A percentile compares a stretch with the other conserved stretches of the same genome.
Conservation (phyloP, 106 monocot species). For the Dendrobium officinale region DNA sequence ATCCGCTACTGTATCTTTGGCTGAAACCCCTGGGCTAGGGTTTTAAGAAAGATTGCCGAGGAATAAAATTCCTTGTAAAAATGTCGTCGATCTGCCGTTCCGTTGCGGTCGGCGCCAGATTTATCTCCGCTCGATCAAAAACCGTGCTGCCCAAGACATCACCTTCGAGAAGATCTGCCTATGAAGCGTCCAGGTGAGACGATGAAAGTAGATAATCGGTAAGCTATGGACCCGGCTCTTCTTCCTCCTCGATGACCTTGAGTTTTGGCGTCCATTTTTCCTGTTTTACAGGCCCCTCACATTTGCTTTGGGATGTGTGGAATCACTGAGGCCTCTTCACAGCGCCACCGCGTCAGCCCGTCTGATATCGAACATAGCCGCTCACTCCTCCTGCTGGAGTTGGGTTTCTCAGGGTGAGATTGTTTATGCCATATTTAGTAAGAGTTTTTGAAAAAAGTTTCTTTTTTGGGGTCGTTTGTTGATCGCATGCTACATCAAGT, state of each 20-base stretch:
- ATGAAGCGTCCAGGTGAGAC: constrained; percentile 14
- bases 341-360: constrained; percentile 40
- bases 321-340: constrained; percentile 50
- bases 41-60: no score
- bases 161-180: constrained; percentile 10
- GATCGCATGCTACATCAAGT: no score
- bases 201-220: neutral
- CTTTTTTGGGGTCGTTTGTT: no score
- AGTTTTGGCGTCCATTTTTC: no score
- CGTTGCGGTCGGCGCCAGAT: constrained; percentile 18
- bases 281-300: constrained; percentile 20
- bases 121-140: constrained; percentile 14
- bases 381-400: constrained; percentile 46
- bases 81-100: constrained; percentile 33
- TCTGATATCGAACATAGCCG: constrained; percentile 39
- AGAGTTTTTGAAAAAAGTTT: neutral
- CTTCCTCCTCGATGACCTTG: no score
- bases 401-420: constrained; percentile 43
- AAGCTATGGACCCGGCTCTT: neutral
- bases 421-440: neutral
- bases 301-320: constrained; percentile 18
- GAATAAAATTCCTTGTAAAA: neutral
- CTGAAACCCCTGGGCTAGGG: no score
- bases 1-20: no score
- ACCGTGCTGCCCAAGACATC: constrained; percentile 6